phyloP scores from a whole-genome alignment of 345 rosid species.

The Brassica cretica region DNA sequence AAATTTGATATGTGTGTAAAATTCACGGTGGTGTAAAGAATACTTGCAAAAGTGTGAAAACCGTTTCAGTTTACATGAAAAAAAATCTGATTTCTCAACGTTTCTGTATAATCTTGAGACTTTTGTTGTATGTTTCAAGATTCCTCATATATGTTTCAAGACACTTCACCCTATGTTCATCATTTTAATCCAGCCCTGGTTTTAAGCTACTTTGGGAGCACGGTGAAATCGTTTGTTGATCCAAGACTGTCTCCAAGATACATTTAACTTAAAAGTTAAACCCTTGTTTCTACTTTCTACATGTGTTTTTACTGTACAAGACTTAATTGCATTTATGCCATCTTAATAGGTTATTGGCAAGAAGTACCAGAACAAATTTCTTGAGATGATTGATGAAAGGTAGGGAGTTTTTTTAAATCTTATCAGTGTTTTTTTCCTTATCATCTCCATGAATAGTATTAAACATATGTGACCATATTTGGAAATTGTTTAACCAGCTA shows the following conservation, averaged over 20 bases:
- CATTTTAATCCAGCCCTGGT: constrained; percentile 75
- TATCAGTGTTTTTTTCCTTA: neutral
- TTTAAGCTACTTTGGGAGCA: constrained; percentile 73
- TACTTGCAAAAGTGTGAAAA: constrained; percentile 26
- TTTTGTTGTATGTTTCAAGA: too few species aligned
- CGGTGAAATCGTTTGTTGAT: constrained; percentile 79
- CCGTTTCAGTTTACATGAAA: neutral
- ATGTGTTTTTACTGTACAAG: neutral
- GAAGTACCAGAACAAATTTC: constrained; percentile 76
- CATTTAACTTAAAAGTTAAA: constrained; percentile 47
- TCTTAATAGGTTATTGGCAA: constrained; percentile 71
- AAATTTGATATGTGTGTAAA: constrained; percentile 31
- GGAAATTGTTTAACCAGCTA: constrained; percentile 61
- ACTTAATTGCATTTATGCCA: constrained; percentile 6
- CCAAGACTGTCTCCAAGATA: constrained; percentile 81
- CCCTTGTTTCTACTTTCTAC: neutral
- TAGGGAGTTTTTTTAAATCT: constrained; percentile 23
- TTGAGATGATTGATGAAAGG: constrained; percentile 89
- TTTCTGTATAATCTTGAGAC: too few species aligned
- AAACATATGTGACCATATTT: constrained; percentile 6
- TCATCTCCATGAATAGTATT: neutral
- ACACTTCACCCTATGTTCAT: constrained; percentile 82
- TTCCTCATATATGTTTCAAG: constrained; percentile 40
- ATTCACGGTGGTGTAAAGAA: constrained; percentile 27
- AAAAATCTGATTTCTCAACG: too few species aligned